Conservation (phyloP, 768 basidiomycete species). For the Fomitopsis serialis region DNA sequence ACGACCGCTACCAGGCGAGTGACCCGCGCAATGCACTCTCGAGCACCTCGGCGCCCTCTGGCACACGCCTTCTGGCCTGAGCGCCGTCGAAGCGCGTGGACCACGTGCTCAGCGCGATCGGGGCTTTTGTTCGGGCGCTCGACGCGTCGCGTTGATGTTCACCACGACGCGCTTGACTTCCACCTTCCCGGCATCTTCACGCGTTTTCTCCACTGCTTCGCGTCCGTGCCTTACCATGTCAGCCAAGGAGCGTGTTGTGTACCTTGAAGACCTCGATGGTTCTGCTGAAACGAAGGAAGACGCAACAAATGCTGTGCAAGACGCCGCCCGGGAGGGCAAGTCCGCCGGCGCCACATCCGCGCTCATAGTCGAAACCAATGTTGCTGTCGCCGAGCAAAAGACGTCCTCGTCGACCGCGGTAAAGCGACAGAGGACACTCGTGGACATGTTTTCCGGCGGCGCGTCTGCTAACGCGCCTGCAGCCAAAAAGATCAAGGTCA, state of each 20-base stretch:
- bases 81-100: background rate
- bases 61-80: background rate
- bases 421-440: conserved; percentile 60
- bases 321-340: conserved; percentile 5
- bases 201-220: conserved; percentile 2
- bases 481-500: conserved; percentile 45
- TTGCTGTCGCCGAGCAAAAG: conserved; percentile 5
- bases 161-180: conserved; percentile 12
- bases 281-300: conserved; percentile 3
- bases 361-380: background rate
- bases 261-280: conserved; percentile 28
- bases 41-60: no score
- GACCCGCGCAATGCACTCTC: no score
- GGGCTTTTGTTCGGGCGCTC: conserved; percentile 2
- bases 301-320: background rate
- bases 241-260: conserved; percentile 20
- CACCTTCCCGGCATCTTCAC: background rate
- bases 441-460: conserved; percentile 53
- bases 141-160: background rate
- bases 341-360: background rate
- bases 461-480: conserved; percentile 23
- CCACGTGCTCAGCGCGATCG: conserved; percentile 2
- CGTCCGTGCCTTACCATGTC: conserved; percentile 3
- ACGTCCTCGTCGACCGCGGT: conserved; percentile 15
- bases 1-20: no score